Base-by-base conservation (phyloP, 148 eudicot genomes). In the Rheum nobile region DNA sequence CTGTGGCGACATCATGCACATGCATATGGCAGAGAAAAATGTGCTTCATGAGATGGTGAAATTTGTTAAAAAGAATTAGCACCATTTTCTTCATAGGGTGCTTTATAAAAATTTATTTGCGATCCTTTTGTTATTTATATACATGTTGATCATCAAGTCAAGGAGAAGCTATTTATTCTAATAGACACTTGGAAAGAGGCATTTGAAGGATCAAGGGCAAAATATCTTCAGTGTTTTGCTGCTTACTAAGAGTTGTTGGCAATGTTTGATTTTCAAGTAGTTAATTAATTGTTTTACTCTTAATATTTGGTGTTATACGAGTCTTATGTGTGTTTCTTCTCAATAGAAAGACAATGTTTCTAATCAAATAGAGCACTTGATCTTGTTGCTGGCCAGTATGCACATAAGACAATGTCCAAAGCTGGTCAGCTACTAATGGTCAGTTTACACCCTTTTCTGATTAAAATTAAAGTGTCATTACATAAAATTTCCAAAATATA, bases 121-220 rank as follows among this genome's bases (percentile, higher is more conserved):
- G 4, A 16, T 1, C 67, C 41, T 70, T 42, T 21, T 26, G 22
- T 73, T 28, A 43, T 21, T 71, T 67, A 43, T 65, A 44, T 85
- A 71, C 72, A 95, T 96, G 88, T 92, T 63, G 96, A 91, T 81
- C 86, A 87, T 72, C 93, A 90, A 74, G 98, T 95, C 22, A 91
- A 90, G 79, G 97, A 95, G 90, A 95, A 95, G 88, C 90, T 95
- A 79, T 81, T 95, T 75, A 83, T 85, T 80, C 86, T 91, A 54
- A 86, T 95, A 55, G 98, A 95, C 75, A 95, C 98, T 72, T 95
- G 98, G 98, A 97, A 95, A 95, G 98, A 95, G 83, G 97, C 96
- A 78, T 95, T 95, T 88, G 98, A 97, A 73, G 98, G 98, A 69
- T 77, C 91, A 71, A 85, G 92, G 82, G 93, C 89, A 75, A 90